Conservation (phyloP, 2,329 filamentous ascomycete species). For the Diaporthe aspalathi region DNA sequence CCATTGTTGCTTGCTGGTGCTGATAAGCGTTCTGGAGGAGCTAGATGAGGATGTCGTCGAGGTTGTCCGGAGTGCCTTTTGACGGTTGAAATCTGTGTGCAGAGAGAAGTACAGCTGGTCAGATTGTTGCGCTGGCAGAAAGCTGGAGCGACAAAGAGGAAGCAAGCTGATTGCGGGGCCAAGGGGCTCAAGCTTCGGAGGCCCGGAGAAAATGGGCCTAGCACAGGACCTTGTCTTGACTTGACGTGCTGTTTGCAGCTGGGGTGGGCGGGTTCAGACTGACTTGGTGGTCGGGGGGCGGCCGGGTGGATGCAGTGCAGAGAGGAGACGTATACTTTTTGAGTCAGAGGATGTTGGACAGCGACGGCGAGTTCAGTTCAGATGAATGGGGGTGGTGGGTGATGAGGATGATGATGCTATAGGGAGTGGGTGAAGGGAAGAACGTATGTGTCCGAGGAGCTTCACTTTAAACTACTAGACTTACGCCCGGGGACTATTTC, state of each 20-base stretch:
- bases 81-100: slow-evolving; percentile 25
- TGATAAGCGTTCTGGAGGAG: slow-evolving; percentile 20
- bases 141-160: slow-evolving; percentile 29
- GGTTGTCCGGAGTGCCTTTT: slow-evolving; percentile 35
- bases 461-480: background rate
- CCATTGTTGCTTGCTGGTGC: slow-evolving; percentile 65
- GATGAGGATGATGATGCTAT: background rate
- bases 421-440: background rate
- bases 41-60: slow-evolving; percentile 39
- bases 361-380: background rate
- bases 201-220: slow-evolving; percentile 26
- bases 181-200: slow-evolving; percentile 32
- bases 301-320: background rate
- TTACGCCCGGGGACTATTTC: too few species aligned
- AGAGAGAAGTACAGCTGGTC: slow-evolving; percentile 36
- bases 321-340: background rate
- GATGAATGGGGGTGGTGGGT: background rate
- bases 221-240: background rate
- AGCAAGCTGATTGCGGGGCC: slow-evolving; percentile 36
- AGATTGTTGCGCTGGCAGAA: slow-evolving; percentile 30
- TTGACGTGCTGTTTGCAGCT: slow-evolving; percentile 23
- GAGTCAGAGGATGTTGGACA: background rate
- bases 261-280: slow-evolving; percentile 5
- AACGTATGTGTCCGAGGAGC: slow-evolving; percentile 9
- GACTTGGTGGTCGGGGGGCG: too few species aligned